A percentile compares a stretch with the other conserved stretches of the same genome.
phyloP scores from a whole-genome alignment of 1,139 yeast species.

The Kazachstania sp. region DNA sequence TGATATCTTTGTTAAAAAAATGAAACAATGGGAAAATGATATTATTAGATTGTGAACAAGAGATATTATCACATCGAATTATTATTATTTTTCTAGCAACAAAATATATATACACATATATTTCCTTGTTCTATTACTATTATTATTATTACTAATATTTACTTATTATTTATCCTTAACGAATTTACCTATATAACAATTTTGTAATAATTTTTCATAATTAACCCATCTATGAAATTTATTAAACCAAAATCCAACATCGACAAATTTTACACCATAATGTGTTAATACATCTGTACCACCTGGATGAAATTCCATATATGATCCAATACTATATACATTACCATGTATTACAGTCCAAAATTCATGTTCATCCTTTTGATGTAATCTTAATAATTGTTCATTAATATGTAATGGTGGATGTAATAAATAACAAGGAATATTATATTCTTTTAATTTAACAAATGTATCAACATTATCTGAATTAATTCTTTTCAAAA shows the following conservation, averaged over 20 bases:
- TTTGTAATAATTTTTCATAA: slow-evolving; percentile 69
- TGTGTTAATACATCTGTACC: slow-evolving; percentile 72
- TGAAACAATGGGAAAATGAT: slow-evolving; percentile 5
- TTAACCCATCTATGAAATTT: slow-evolving; percentile 87
- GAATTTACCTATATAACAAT: slow-evolving; percentile 58
- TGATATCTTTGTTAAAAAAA: slow-evolving; percentile 14
- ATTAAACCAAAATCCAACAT: slow-evolving; percentile 66
- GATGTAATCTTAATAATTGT: slow-evolving; percentile 54
- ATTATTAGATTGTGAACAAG: not conserved
- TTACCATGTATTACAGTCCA: slow-evolving; percentile 81
- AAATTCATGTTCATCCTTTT: slow-evolving; percentile 48
- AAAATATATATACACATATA: not conserved
- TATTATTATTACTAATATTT: too few relatives aligned
- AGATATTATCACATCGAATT: not conserved
- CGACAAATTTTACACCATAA: slow-evolving; percentile 60
- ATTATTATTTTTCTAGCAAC: not conserved
- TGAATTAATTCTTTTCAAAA: slow-evolving; percentile 1
- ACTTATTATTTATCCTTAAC: slow-evolving; percentile 3
- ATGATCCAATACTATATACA: slow-evolving; percentile 78
- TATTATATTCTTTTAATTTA: slow-evolving; percentile 1
- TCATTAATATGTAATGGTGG: slow-evolving; percentile 47
- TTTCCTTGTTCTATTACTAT: too few relatives aligned
- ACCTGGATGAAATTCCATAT: slow-evolving; percentile 86
- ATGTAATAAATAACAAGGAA: slow-evolving; percentile 14
- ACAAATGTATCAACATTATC: slow-evolving; percentile 1